Conservation (phyloP, 331 rosid genomes). For the Acacia concinna region DNA sequence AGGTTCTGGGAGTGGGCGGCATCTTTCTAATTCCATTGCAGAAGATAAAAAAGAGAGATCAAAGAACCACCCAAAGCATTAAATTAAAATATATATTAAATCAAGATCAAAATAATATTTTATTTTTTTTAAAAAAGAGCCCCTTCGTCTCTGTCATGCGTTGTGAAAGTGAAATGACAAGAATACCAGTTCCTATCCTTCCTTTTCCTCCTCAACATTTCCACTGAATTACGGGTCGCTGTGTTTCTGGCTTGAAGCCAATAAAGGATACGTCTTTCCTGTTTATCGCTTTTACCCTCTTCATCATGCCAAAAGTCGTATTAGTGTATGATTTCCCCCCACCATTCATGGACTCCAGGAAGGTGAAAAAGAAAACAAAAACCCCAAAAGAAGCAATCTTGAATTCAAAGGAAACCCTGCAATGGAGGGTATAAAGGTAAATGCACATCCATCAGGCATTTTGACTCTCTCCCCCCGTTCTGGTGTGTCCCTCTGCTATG, state of each 20-base stretch:
- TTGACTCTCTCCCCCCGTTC: conserved; percentile 34
- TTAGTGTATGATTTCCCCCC: conserved; percentile 23
- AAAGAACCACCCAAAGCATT: background rate
- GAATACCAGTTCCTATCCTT: conserved; percentile 3
- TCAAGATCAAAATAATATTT: conserved; percentile 25
- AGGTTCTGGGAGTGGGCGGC: conserved; percentile 36
- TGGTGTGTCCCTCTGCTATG: background rate
- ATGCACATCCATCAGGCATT: conserved; percentile 9
- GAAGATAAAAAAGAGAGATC: background rate
- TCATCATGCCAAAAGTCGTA: conserved; percentile 42
- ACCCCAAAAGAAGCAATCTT: conserved; percentile 30
- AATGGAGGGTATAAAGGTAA: conserved; percentile 48
- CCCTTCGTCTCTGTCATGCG: conserved; percentile 3
- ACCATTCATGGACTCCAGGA: background rate
- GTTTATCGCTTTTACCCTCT: conserved; percentile 35
- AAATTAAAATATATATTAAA: too few species aligned
- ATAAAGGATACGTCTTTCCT: background rate
- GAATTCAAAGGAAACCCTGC: conserved; percentile 17
- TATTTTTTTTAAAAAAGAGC: background rate
- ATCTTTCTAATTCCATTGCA: conserved; percentile 22
- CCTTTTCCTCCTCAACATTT: background rate
- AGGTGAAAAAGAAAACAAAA: conserved; percentile 25
- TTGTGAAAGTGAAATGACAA: conserved; percentile 1
- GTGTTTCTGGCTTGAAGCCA: conserved; percentile 31
- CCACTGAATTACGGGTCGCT: conserved; percentile 12